Conservation (phyloP, 73 alveolate genomes). For the Paramecium tetraurelia region DNA sequence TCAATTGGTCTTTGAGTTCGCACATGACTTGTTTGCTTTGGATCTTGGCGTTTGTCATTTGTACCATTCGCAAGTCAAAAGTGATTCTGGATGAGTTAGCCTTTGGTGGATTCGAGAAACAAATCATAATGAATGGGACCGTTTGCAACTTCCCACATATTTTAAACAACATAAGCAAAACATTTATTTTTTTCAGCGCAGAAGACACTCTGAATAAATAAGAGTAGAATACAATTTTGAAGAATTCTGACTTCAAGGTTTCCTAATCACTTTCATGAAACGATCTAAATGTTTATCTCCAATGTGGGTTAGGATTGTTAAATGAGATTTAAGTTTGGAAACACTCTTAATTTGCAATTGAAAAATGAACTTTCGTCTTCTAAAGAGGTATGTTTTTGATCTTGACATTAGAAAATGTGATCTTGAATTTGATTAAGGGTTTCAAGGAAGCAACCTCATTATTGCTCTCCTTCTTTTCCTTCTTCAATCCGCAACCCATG, state of each 20-base stretch:
- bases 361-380: not conserved
- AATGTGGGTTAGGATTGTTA: slow-evolving; percentile 36
- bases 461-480: not conserved
- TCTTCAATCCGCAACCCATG: slow-evolving; percentile 12
- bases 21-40: not conserved
- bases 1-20: slow-evolving; percentile 18
- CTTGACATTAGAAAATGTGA: slow-evolving; percentile 5
- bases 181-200: not conserved
- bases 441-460: not conserved
- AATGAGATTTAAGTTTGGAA: not conserved
- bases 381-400: not conserved
- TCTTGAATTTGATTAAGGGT: not conserved
- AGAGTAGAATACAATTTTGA: not conserved
- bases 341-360: not conserved
- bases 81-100: not conserved
- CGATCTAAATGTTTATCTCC: not conserved
- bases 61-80: slow-evolving; percentile 29
- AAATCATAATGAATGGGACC: slow-evolving; percentile 48
- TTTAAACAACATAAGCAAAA: not conserved
- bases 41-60: not conserved
- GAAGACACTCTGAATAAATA: slow-evolving; percentile 22
- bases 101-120: slow-evolving; percentile 22
- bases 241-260: not conserved
- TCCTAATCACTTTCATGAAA: not conserved
- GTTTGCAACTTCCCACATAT: slow-evolving; percentile 31